These are phyloP conservation scores for Oenanthe javanica DNA, from an alignment of 140 eudicot species.

Conservation along the genomic window DNA sequence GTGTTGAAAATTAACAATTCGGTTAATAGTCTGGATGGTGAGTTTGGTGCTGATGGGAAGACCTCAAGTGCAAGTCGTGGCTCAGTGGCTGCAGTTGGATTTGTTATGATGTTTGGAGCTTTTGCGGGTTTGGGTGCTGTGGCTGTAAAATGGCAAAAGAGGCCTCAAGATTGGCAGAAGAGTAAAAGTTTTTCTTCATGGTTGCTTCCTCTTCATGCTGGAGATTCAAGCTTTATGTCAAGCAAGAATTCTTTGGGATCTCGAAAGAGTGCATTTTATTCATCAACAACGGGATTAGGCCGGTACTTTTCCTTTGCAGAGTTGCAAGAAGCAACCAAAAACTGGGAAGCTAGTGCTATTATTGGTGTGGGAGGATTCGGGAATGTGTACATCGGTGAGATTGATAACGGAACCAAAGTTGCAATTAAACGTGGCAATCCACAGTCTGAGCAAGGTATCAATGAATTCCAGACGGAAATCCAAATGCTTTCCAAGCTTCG, in stretches of 20 bases:
- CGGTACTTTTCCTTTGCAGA: slow-evolving; percentile 35
- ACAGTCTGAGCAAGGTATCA: slow-evolving; percentile 43
- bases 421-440: slow-evolving; percentile 54
- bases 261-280: slow-evolving; percentile 28
- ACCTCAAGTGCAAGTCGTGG: background rate
- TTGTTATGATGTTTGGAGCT: slow-evolving; percentile 58
- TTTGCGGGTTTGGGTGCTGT: slow-evolving; percentile 47
- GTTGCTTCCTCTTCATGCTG: slow-evolving; percentile 47
- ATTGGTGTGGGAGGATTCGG: slow-evolving; percentile 62
- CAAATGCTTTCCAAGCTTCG: slow-evolving; percentile 15
- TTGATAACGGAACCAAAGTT: slow-evolving; percentile 35
- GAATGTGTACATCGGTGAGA: slow-evolving; percentile 33
- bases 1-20: slow-evolving; percentile 41
- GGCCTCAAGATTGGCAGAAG: slow-evolving; percentile 55
- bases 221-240: slow-evolving; percentile 29
- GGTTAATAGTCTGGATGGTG: slow-evolving; percentile 44
- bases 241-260: slow-evolving; percentile 27
- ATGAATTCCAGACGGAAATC: slow-evolving; percentile 12
- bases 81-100: slow-evolving; percentile 47
- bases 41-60: slow-evolving; percentile 27
- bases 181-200: slow-evolving; percentile 51
- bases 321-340: slow-evolving; percentile 33
- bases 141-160: slow-evolving; percentile 52
- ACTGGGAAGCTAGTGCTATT: slow-evolving; percentile 32
- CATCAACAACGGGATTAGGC: slow-evolving; percentile 42